phyloP scores from a whole-genome alignment of 768 basidiomycete species.

The Lactarius pseudohatsudake region DNA sequence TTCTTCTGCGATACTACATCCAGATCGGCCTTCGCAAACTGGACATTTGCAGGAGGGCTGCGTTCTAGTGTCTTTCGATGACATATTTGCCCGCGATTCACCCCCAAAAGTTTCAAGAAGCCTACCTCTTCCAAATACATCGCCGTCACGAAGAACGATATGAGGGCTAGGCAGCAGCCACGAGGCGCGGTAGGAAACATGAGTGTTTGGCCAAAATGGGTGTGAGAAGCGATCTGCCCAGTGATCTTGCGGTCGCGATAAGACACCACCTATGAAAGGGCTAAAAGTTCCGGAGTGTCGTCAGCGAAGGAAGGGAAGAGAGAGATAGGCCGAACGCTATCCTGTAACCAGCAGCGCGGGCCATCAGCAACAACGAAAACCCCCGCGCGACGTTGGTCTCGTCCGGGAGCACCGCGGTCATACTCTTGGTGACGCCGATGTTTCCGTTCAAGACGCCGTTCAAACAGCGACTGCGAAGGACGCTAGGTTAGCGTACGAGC shows the following conservation, averaged over 20 bases:
- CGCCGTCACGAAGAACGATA: conserved; percentile 18
- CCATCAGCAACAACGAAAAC: conserved; percentile 39
- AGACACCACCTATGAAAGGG: conserved; percentile 31
- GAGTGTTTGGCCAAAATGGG: conserved; percentile 31
- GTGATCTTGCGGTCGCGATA: conserved; percentile 32
- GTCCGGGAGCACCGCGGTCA: conserved; percentile 67
- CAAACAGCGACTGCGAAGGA: no score
- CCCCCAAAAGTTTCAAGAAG: background rate
- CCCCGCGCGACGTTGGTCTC: conserved; percentile 52
- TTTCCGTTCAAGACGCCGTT: conserved; percentile 38
- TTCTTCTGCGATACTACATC: background rate
- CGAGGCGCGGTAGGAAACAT: conserved; percentile 33
- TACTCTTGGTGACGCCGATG: conserved; percentile 57
- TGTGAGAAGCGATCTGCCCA: conserved; percentile 29
- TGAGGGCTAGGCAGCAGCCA: conserved; percentile 8
- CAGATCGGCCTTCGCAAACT: background rate
- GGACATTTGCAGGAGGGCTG: background rate
- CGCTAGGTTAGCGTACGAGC: no score
- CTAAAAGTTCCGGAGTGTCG: background rate
- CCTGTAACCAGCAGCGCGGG: conserved; percentile 23
- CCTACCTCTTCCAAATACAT: conserved; percentile 23
- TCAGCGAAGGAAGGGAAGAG: background rate
- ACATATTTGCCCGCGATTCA: background rate
- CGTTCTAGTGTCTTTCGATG: conserved; percentile 8
- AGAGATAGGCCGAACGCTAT: conserved; percentile 16